A percentile compares a stretch with the other conserved stretches of the same genome.
Evolutionary conservation across 2,329 filamentous ascomycete species (phyloP).

Genomic region (Colletotrichum endophyticum): DNA sequence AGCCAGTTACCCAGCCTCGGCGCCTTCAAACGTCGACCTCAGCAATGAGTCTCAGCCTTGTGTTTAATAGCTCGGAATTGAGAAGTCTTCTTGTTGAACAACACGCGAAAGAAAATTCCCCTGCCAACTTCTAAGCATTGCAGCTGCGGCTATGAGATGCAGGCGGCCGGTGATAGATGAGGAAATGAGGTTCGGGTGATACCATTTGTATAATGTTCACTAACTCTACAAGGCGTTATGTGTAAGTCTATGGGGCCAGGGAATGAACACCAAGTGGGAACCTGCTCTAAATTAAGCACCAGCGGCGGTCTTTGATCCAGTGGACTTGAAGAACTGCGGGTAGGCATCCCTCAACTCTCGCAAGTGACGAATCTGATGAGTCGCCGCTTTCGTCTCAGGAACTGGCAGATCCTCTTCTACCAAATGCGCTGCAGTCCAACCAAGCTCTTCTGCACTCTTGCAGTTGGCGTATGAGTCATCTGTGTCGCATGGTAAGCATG

Average conservation of each 20-base stretch:
- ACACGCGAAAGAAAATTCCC: neutral
- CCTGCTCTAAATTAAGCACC: neutral
- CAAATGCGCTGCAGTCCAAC: slow-evolving; percentile 87
- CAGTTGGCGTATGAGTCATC: slow-evolving; percentile 91
- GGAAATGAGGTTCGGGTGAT: accelerated
- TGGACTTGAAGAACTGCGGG: slow-evolving; percentile 81
- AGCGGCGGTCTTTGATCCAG: neutral
- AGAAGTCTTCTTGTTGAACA: neutral
- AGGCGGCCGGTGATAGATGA: accelerated
- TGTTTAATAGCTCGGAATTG: neutral
- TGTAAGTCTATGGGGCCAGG: neutral
- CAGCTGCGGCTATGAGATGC: neutral
- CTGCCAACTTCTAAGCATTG: neutral
- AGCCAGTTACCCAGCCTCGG: accelerated
- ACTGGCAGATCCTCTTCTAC: slow-evolving; percentile 75
- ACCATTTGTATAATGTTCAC: accelerated
- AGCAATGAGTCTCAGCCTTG: accelerated
- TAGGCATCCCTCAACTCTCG: slow-evolving; percentile 78
- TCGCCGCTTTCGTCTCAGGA: slow-evolving; percentile 69
- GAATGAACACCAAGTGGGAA: accelerated
- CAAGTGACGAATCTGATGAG: slow-evolving; percentile 77
- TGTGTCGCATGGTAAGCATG: slow-evolving; percentile 31
- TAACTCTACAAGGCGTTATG: neutral
- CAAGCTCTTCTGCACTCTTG: slow-evolving; percentile 74
- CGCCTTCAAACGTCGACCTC: neutral